Percentiles rank a stretch among this genome's conserved stretches.
Evolutionary conservation across 169 alveolate species (phyloP).

Genomic region (Eimeria necatrix): DNA sequence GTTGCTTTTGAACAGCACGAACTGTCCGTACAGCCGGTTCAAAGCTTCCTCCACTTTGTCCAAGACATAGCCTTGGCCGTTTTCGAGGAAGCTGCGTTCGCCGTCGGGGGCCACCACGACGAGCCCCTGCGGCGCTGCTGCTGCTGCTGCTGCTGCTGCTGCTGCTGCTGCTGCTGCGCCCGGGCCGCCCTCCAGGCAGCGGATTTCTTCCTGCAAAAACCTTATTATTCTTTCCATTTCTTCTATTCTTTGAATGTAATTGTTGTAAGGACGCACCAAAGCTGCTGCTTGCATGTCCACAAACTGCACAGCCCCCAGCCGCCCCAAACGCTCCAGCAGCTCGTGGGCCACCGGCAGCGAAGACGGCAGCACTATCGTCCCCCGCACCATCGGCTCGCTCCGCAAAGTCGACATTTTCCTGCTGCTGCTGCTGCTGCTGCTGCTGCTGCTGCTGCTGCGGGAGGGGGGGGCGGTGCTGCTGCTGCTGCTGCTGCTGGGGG

Average conservation of each 20-base stretch:
- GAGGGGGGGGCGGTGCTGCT: too few species aligned
- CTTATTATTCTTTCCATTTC: slow-evolving; percentile 91
- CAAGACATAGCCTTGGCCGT: slow-evolving; percentile 84
- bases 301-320: slow-evolving; percentile 91
- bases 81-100: slow-evolving; percentile 83
- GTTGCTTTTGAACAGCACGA: slow-evolving; percentile 92
- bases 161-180: slow-evolving; percentile 51
- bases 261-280: slow-evolving; percentile 93
- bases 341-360: slow-evolving; percentile 91
- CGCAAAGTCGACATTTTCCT: slow-evolving; percentile 74
- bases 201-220: slow-evolving; percentile 74
- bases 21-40: slow-evolving; percentile 92
- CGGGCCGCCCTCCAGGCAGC: slow-evolving; percentile 53
- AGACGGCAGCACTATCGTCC: slow-evolving; percentile 95
- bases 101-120: slow-evolving; percentile 81
- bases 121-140: slow-evolving; percentile 71
- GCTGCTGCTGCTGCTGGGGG: too few species aligned
- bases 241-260: slow-evolving; percentile 94
- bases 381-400: slow-evolving; percentile 93
- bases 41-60: slow-evolving; percentile 87
- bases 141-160: slow-evolving; percentile 35
- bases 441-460: neutral
- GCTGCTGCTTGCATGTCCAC: slow-evolving; percentile 89
- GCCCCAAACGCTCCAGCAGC: slow-evolving; percentile 90
- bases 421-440: neutral